Conservation (phyloP, 2,329 filamentous ascomycete genomes). For the Curvularia sp. region DNA sequence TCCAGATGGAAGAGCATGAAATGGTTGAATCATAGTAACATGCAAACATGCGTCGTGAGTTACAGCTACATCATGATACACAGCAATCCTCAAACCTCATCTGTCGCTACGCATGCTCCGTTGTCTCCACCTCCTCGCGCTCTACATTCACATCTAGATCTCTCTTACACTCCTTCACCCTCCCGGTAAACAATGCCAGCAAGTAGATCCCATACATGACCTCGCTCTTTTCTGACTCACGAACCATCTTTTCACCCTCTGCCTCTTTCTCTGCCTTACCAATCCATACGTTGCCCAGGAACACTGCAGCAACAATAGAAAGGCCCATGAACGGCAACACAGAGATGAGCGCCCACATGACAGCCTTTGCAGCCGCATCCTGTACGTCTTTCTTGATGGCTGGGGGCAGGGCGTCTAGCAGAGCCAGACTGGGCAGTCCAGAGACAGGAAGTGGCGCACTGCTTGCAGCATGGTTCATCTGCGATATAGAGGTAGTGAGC, state of each 20-base stretch:
- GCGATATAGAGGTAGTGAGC: conserved; percentile 35
- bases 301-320: conserved; percentile 54
- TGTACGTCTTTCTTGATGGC: conserved; percentile 51
- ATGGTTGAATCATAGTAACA: not conserved
- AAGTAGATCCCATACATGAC: conserved; percentile 33
- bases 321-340: conserved; percentile 66
- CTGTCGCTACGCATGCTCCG: not conserved
- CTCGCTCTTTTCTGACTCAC: conserved; percentile 21
- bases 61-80: not conserved
- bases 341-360: conserved; percentile 71
- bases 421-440: conserved; percentile 39
- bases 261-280: conserved; percentile 36
- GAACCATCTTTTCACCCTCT: conserved; percentile 18
- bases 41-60: not conserved
- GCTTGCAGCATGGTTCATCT: conserved; percentile 30
- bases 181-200: conserved; percentile 22
- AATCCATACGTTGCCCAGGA: conserved; percentile 63
- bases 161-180: conserved; percentile 17
- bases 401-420: conserved; percentile 50
- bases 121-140: conserved; percentile 13
- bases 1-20: too few relatives aligned
- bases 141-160: conserved; percentile 27
- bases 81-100: not conserved
- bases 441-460: conserved; percentile 31
- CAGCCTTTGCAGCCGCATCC: conserved; percentile 60